Base-by-base conservation (phyloP, 2,329 filamentous ascomycete species). In the Bisporella sp. region DNA sequence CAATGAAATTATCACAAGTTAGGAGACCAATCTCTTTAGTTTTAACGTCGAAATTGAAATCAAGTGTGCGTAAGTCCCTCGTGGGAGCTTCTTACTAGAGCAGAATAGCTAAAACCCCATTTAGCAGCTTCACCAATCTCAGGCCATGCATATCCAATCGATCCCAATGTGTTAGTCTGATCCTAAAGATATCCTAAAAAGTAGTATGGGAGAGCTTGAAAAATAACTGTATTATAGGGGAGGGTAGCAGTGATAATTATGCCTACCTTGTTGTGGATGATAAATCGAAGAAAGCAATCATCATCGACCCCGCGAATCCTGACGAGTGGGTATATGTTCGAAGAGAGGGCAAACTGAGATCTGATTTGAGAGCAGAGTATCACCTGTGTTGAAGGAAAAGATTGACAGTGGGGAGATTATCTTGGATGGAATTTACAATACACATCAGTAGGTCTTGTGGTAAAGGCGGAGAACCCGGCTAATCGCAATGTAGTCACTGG, bases 391-490 rank as follows among this genome's bases (percentile, higher is more conserved):
- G 47, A 84, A 92, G 66, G 77, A 90, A 57, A 83, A 87, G 53
- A 84, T 88, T 5, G 71, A 82, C 40, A 71, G 74, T 28, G 84
- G 85, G 12, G 79, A 81, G 59, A 89, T 96, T 64, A 91, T 95
- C 60, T 72, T 99, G 55, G 90, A 79, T 29, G 87, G 84, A 46
- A 95, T 99, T 64, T 84, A 97, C 62, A 99, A 99, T 66, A 99
- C 93, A 1, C 93, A 99, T 64, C 92, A 97, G 91, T 96, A 73
- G 69, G 87, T 69, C n/a, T 21, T 21, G 21, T 21, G 21, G 21
- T 21, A 21, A 21, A 21, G 21, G 21, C 21, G 21, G 21, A 21
- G 21, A 39, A 12, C 11, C 31, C 33, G 4, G 12, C 33, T 47
- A 43, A 49, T 60, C 40, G 60, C 44, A 41, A 41, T 13, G 3